phyloP scores from a whole-genome alignment of 495 filamentous ascomycete species.

The Aspergillus nanangensis region DNA sequence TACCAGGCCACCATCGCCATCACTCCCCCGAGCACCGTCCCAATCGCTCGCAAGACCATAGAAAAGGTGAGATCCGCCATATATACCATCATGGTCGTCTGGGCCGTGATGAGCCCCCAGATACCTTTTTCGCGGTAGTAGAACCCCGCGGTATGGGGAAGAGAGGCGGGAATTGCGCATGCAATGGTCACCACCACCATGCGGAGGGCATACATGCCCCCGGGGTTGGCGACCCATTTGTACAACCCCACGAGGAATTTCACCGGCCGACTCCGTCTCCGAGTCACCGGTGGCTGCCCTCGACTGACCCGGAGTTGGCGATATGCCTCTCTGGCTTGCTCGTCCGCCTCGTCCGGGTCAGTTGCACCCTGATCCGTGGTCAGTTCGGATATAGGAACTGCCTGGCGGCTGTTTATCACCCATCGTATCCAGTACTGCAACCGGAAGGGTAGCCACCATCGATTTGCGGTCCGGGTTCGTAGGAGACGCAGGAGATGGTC shows the following conservation, averaged over 20 bases:
- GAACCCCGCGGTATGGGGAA: constrained; percentile 33
- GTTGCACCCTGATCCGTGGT: background rate
- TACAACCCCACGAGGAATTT: constrained; percentile 4
- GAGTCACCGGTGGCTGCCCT: constrained; percentile 1
- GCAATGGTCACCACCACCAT: constrained; percentile 35
- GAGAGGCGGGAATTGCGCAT: constrained; percentile 27
- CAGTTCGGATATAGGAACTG: background rate
- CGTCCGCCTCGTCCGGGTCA: constrained; percentile 7
- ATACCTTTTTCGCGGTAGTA: constrained; percentile 40
- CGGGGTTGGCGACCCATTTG: constrained; percentile 13
- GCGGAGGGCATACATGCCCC: constrained; percentile 11
- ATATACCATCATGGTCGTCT: constrained; percentile 35
- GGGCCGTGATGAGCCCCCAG: constrained; percentile 40
- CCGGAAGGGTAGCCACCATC: constrained; percentile 12
- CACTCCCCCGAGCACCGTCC: constrained; percentile 34
- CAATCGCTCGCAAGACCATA: constrained; percentile 22
- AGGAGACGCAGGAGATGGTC: constrained; percentile 1
- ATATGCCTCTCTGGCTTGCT: constrained; percentile 9
- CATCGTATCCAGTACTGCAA: constrained; percentile 9
- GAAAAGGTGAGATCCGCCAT: constrained; percentile 38
- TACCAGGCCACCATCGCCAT: constrained; percentile 38
- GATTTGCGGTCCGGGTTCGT: constrained; percentile 1
- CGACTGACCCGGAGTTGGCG: constrained; percentile 11
- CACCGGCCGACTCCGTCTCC: background rate
- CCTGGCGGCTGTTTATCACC: constrained; percentile 2